Evolutionary conservation across 2,329 filamentous ascomycete species (phyloP).

Genomic region (Chaetomium sp.): DNA sequence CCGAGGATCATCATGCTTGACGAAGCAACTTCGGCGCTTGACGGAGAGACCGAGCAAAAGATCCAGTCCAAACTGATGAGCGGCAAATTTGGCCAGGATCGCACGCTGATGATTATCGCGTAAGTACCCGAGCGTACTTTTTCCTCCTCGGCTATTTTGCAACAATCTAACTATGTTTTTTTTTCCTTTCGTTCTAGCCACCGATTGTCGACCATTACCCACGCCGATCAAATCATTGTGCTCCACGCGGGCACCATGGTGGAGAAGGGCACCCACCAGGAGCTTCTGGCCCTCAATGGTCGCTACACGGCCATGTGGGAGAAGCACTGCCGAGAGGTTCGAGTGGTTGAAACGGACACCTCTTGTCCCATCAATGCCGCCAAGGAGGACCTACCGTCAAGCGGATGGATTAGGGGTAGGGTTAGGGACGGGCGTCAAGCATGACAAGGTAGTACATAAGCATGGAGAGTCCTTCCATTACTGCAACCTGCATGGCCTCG

Average conservation of each 20-base stretch:
- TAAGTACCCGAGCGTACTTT: too few species aligned
- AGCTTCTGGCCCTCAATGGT: neutral
- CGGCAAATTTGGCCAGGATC: neutral
- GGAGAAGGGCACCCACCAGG: neutral
- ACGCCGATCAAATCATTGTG: neutral
- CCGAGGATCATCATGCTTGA: conserved; percentile 65
- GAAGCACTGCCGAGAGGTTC: neutral
- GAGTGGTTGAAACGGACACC: too few species aligned
- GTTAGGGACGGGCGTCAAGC: too few species aligned
- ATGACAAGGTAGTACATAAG: too few species aligned
- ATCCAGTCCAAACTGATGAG: conserved; percentile 39
- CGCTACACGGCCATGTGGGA: neutral
- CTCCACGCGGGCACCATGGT: neutral
- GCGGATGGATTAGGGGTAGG: too few species aligned
- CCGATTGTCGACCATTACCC: neutral
- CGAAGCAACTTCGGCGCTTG: conserved; percentile 64
- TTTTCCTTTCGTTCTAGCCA: too few species aligned
- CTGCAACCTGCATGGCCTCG: too few species aligned
- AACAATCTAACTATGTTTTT: neutral
- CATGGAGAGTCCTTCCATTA: too few species aligned
- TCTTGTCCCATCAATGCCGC: too few species aligned
- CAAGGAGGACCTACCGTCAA: too few species aligned
- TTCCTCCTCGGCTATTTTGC: neutral
- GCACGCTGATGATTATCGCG: neutral
- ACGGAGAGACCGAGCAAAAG: conserved; percentile 53